Conservation (phyloP, 345 rosid species). For the Limnanthes douglasii region DNA sequence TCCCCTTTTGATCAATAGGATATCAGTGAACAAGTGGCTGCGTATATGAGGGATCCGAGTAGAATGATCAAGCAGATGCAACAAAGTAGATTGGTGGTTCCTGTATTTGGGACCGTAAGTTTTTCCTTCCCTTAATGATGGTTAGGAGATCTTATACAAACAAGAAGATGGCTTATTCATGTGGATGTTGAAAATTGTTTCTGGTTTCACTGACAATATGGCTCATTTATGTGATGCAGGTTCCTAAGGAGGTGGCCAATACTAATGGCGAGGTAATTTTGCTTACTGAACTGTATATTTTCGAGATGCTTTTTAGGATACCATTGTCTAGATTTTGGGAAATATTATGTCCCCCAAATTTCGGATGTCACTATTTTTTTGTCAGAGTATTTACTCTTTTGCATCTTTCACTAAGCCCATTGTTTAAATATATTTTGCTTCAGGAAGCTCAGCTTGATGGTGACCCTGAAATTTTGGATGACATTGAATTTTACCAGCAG, state of each 20-base stretch:
- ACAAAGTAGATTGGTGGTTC: constrained; percentile 45
- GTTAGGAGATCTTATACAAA: too few relatives aligned
- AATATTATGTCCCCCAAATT: neutral
- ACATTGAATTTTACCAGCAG: constrained; percentile 81
- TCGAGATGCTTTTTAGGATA: neutral
- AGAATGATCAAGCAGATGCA: constrained; percentile 97
- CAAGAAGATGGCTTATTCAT: too few relatives aligned
- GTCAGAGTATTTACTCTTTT: neutral
- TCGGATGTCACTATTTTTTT: neutral
- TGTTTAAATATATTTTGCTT: constrained; percentile 4
- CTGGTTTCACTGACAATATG: too few relatives aligned
- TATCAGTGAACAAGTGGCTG: constrained; percentile 81
- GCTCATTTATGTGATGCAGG: constrained; percentile 15
- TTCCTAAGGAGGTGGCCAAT: constrained; percentile 12
- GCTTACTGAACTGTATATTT: neutral
- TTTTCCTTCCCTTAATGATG: neutral
- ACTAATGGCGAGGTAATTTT: constrained; percentile 32
- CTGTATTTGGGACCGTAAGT: constrained; percentile 73
- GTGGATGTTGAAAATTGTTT: too few relatives aligned
- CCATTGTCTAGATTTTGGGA: neutral
- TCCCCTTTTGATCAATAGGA: constrained; percentile 25
- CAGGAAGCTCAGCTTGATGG: constrained; percentile 48
- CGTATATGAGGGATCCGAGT: constrained; percentile 88
- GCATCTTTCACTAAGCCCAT: neutral
- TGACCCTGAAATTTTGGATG: constrained; percentile 85